phyloP scores from a whole-genome alignment of 2,329 filamentous ascomycete species.

The Cercospora sp. region DNA sequence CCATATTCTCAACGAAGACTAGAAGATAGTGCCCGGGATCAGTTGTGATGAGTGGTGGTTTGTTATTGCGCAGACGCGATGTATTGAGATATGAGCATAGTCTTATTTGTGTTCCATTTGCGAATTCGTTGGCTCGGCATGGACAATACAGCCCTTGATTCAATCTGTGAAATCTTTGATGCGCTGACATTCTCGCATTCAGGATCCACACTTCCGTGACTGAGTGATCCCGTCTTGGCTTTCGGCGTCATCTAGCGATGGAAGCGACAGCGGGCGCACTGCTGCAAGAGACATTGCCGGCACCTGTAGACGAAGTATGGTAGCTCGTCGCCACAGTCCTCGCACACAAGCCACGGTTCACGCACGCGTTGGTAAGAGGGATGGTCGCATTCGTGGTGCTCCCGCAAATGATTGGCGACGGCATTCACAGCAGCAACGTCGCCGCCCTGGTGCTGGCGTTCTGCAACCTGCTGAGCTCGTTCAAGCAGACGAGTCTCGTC shows the following conservation, averaged over 20 bases:
- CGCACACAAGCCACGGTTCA: neutral
- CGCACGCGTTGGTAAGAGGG: neutral
- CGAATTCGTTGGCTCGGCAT: no score
- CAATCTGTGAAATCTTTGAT: no score
- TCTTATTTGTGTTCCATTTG: no score
- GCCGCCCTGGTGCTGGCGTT: neutral
- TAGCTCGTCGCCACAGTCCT: neutral
- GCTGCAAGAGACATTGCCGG: neutral
- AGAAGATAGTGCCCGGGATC: neutral
- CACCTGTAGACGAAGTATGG: neutral
- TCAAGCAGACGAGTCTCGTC: constrained; percentile 4
- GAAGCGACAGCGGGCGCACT: neutral
- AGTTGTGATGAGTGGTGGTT: no score
- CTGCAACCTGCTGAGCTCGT: constrained; percentile 3
- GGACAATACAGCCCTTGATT: no score
- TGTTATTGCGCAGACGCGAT: no score
- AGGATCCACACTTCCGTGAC: no score
- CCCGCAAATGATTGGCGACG: neutral
- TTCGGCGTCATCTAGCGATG: neutral
- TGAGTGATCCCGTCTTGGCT: no score
- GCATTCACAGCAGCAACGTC: neutral
- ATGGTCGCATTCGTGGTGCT: neutral
- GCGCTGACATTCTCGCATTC: no score
- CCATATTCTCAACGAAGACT: constrained; percentile 12
- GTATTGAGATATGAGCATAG: no score